Evolutionary conservation across 2,329 filamentous ascomycete genomes (phyloP), one percentile per base, ranked within the genome.

Genomic region (Aquanectria penicillioides): DNA sequence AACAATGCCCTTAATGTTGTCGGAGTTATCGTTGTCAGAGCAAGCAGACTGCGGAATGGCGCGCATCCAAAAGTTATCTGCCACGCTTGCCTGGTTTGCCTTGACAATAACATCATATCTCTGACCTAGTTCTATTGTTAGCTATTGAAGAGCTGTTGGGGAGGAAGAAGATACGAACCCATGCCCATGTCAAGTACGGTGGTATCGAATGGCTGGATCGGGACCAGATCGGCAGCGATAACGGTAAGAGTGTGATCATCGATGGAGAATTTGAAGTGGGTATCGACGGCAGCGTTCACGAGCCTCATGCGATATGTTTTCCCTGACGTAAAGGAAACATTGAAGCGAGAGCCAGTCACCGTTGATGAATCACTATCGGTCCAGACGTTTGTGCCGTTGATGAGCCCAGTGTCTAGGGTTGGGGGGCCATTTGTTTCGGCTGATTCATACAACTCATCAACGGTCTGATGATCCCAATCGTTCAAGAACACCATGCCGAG

Each of bases 191-290:
- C 26, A 9, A 54, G 10, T 4, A 79, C 50, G 0, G 77, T 75
- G 2, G 84, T 80, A 0, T 71, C 72, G 63, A 83, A 88, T 0
- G 86, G 86, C 15, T 76, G 65, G 23, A 89, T 78, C 10, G 85
- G 83, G 0, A 88, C 82, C 6, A 88, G 73, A 61, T 88, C 86
- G 13, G 72, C 75, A 1, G 80, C 77, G 38, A 89, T 85, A 31
- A 89, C 84, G 0, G 77, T 81, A 62, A 89, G 71, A 0, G 69
- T 79, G 70, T 89, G 86, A 40, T 81, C 79, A 69, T 85, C 82
- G 58, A 85, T 83, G 23, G 74, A 75, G 64, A 84, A 84, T 61
- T 77, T 76, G 69, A 77, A 67, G 61, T 75, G 72, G 1, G 71
- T 74, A 40, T 80, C 78, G 22, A 77, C 67, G 29, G 77, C 78